These are phyloP conservation scores for Colletotrichum brevisporum DNA, from an alignment of 2,329 filamentous ascomycete genomes.

Conservation along the genomic window DNA sequence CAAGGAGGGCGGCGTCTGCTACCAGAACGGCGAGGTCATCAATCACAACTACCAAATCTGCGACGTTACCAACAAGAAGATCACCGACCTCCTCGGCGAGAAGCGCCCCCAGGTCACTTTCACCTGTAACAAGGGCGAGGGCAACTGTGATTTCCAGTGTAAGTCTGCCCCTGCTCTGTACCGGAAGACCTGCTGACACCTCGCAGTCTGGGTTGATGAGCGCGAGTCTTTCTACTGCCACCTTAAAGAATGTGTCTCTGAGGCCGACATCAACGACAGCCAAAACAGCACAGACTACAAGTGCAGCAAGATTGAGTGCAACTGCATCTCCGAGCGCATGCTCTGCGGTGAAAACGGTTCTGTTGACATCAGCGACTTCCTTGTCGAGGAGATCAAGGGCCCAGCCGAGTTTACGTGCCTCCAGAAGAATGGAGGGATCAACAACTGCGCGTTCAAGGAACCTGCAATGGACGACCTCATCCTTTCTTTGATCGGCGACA, in stretches of 20 bases:
- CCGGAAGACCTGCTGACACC: slow-evolving; percentile 18
- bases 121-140: slow-evolving; percentile 81
- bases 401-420: slow-evolving; percentile 87
- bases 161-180: slow-evolving; percentile 49
- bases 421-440: slow-evolving; percentile 72
- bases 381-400: slow-evolving; percentile 85
- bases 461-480: slow-evolving; percentile 95
- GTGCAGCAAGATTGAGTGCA: slow-evolving; percentile 88
- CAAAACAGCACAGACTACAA: slow-evolving; percentile 88
- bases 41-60: slow-evolving; percentile 98
- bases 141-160: slow-evolving; percentile 96
- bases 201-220: slow-evolving; percentile 92
- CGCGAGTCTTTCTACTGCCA: slow-evolving; percentile 97
- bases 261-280: slow-evolving; percentile 75
- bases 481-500: slow-evolving; percentile 88
- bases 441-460: slow-evolving; percentile 87
- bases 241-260: slow-evolving; percentile 84
- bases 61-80: slow-evolving; percentile 96
- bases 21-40: slow-evolving; percentile 89
- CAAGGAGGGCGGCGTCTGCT: slow-evolving; percentile 87
- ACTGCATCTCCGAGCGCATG: slow-evolving; percentile 91
- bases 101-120: slow-evolving; percentile 95
- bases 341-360: slow-evolving; percentile 93
- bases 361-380: slow-evolving; percentile 91
- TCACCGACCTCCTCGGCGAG: slow-evolving; percentile 86